Conservation (phyloP, 2,329 filamentous ascomycete species). For the Zopfia rhizophila region DNA sequence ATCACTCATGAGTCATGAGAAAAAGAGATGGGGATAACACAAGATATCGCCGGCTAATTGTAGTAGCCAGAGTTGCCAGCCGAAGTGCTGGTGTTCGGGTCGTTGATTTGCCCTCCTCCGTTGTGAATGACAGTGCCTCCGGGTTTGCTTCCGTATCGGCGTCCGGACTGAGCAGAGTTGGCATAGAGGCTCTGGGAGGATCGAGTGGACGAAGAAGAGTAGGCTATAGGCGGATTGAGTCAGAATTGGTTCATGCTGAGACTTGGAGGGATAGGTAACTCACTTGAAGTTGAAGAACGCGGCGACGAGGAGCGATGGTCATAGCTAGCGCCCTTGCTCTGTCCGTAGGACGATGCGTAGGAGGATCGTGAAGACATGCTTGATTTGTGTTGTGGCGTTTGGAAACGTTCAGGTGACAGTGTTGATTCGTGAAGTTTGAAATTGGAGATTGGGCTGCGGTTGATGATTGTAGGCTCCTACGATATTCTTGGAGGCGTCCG, state of each 20-base stretch:
- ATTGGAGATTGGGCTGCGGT: slow-evolving; percentile 13
- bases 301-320: slow-evolving; percentile 37
- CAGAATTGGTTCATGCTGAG: slow-evolving; percentile 4
- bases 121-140: slow-evolving; percentile 35
- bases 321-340: slow-evolving; percentile 32
- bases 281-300: slow-evolving; percentile 31
- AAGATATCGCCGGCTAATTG: slow-evolving; percentile 21
- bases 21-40: background rate
- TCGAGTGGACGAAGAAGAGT: slow-evolving; percentile 26
- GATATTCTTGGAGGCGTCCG: slow-evolving; percentile 16
- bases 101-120: slow-evolving; percentile 39
- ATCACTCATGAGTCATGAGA: slow-evolving; percentile 5
- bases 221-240: slow-evolving; percentile 18
- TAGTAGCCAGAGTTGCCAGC: slow-evolving; percentile 44
- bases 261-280: slow-evolving; percentile 18
- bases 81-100: slow-evolving; percentile 41
- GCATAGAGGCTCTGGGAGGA: slow-evolving; percentile 37
- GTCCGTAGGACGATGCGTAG: slow-evolving; percentile 34
- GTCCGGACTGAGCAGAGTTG: slow-evolving; percentile 33
- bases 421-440: slow-evolving; percentile 25
- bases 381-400: slow-evolving; percentile 26
- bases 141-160: slow-evolving; percentile 42
- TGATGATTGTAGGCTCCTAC: slow-evolving; percentile 18
- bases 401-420: slow-evolving; percentile 16
- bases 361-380: slow-evolving; percentile 40